Percentiles rank a stretch among this genome's conserved stretches.
Evolutionary conservation across 495 filamentous ascomycete genomes (phyloP).

Genomic region (Penicillium flavigenum): DNA sequence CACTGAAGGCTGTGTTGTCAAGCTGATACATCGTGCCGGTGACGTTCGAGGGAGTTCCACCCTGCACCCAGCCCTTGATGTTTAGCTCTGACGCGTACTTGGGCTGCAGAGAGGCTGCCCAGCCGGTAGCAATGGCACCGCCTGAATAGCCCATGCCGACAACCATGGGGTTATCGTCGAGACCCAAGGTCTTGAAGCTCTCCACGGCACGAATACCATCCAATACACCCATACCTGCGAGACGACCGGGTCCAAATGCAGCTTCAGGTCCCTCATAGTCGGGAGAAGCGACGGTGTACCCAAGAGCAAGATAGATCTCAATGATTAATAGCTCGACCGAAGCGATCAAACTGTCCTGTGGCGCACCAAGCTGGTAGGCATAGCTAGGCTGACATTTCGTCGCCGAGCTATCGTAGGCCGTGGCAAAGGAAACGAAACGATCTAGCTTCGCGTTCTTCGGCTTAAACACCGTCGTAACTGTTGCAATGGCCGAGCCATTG

Average conservation of each 20-base stretch:
- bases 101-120: conserved; percentile 52
- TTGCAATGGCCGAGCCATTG: conserved; percentile 36
- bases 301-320: conserved; percentile 29
- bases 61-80: conserved; percentile 50
- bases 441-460: conserved; percentile 27
- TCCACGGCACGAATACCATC: conserved; percentile 38
- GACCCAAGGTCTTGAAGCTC: conserved; percentile 26
- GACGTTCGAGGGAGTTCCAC: conserved; percentile 44
- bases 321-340: conserved; percentile 32
- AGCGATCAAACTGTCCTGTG: conserved; percentile 31
- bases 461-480: conserved; percentile 40
- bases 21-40: conserved; percentile 32
- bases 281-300: conserved; percentile 34
- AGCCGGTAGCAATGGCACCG: conserved; percentile 54
- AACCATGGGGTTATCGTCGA: conserved; percentile 27
- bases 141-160: conserved; percentile 53
- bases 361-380: conserved; percentile 28
- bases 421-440: conserved; percentile 37
- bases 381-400: conserved; percentile 37
- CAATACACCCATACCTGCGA: conserved; percentile 37
- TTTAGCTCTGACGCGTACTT: conserved; percentile 55
- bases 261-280: conserved; percentile 40
- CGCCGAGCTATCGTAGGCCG: conserved; percentile 36
- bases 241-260: conserved; percentile 30
- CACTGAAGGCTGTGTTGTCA: conserved; percentile 30